Base-by-base conservation (phyloP, 75 land plant species). In the Chamaecyparis obtusa region DNA sequence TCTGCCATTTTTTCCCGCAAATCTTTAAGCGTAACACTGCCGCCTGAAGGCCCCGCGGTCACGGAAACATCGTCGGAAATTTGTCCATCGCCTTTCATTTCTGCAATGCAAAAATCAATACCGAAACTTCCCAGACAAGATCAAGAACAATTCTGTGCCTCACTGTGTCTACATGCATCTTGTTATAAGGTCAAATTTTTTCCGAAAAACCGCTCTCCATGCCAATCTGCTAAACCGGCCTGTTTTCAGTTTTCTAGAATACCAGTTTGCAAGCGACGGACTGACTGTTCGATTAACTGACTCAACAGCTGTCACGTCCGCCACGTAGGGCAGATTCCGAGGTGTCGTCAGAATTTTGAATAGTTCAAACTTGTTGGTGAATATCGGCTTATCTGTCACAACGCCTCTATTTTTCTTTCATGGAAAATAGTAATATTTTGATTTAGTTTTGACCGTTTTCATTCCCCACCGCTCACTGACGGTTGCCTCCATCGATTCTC, bases 1-100 rank as follows among this genome's bases (percentile, higher is more conserved):
- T 90, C 95, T 14, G 89, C 94, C 91, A 93, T 88, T 78, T 87
- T 91, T 75, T 41, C 69, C 84, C 35, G 83, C 82, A 94, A 87
- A 77, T 86, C 88, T 35, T 91, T 89, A 13, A 94, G 85, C 19
- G 90, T 88, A 44, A 93, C 93, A 33, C 83, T 77, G 44, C 88
- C 35, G 44, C 48, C 46, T 6, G 69, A 64, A 64, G 85, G 35
- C 33, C 85, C 36, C 67, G 55, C 55, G 37, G 33, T 75, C 78
- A 75, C 39, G n/a, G 78, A 35, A 75, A 39, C 46, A 19, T 43
- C 81, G 43, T 39, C 81, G 21, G 81, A 39, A 21, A 78, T 41
- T 78, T 78, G 27, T 10, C 81, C 81, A 24, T 78, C 43, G 39
- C 46, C 81, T 19, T 78, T 78, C 81, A 78, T 78, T 78, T 37